Base-by-base conservation (phyloP, 2,329 filamentous ascomycete genomes). In the Monosporascus ibericus region DNA sequence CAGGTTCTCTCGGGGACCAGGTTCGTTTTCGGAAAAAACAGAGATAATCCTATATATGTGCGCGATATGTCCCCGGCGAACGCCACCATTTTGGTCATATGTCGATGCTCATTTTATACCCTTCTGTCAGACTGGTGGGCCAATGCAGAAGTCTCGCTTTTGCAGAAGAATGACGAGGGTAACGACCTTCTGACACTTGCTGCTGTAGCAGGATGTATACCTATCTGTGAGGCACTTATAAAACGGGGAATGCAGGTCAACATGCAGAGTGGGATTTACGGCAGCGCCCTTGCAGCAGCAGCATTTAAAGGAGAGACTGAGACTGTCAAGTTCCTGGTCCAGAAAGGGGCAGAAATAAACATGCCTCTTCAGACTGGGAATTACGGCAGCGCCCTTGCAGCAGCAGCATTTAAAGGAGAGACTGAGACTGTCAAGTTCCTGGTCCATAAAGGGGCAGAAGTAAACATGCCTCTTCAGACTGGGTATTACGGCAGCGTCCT, bases 101-200 rank as follows among this genome's bases (percentile, higher is more conserved):
- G 50, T 30, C n/a, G 18, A 46, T 53, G 24, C 15, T 47, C 50
- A 14, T 9, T 57, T 40, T 51, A 53, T 44, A 44, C 9, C 27
- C 50, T 51, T 22, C 30, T 55, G 18, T 37, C 14, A 9, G 51
- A 53, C 24, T 53, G 48, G 53, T 53, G 53, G 50, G 34, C 49
- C 17, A 20, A 25, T 6, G 5, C 22, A 36, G 14, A 36, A 3
- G 2, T 42, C 22, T n/a, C 24, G 11, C 15, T 37, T 42, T 37
- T 30, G 17, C 49, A 44, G 37, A 17, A 11, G n/a, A 20, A 18
- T n/a, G 6, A 25, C 3, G 20, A 27, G 3, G 47, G 47, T 11
- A 2, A 30, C 24, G 9, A 47, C 18, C 49, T 49, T 22, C 49
- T 54, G 36, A 11, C 18, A 20, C 11, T 48, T 25, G 52, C 52